Evolutionary conservation across 495 filamentous ascomycete genomes (phyloP).

Genomic region (Chaetomium fimeti): DNA sequence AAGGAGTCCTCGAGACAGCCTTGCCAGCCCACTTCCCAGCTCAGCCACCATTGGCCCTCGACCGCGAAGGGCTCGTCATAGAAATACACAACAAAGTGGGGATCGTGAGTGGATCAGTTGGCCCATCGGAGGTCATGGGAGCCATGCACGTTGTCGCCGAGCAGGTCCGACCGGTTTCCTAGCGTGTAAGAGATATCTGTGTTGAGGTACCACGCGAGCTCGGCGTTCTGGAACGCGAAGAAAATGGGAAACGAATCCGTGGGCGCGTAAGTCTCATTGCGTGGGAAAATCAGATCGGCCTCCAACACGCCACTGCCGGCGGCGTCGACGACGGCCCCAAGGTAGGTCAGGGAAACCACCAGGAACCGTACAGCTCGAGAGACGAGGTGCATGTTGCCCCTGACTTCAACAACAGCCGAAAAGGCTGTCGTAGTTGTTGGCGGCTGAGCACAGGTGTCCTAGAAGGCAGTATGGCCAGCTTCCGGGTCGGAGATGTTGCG

Average conservation of each 20-base stretch:
- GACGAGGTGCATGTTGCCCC: background rate
- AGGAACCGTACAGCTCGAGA: background rate
- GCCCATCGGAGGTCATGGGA: constrained; percentile 17
- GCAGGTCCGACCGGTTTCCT: background rate
- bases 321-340: background rate
- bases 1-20: constrained; percentile 19
- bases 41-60: constrained; percentile 22
- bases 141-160: background rate
- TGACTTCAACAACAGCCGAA: background rate
- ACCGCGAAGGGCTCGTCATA: constrained; percentile 9
- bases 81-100: constrained; percentile 27
- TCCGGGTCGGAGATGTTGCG: too few species aligned
- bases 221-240: constrained; percentile 41
- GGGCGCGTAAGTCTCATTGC: background rate
- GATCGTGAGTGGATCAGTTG: constrained; percentile 29
- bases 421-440: too few species aligned
- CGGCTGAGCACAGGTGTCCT: too few species aligned
- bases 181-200: background rate
- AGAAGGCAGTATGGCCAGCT: too few species aligned
- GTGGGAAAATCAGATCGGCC: background rate
- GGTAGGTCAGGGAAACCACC: background rate
- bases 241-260: constrained; percentile 31
- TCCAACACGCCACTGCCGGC: background rate
- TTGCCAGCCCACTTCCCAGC: constrained; percentile 28
- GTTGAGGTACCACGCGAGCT: constrained; percentile 21